These are phyloP conservation scores for Primulina eburnea DNA, from an alignment of 257 asterid genomes.

Conservation along the genomic window DNA sequence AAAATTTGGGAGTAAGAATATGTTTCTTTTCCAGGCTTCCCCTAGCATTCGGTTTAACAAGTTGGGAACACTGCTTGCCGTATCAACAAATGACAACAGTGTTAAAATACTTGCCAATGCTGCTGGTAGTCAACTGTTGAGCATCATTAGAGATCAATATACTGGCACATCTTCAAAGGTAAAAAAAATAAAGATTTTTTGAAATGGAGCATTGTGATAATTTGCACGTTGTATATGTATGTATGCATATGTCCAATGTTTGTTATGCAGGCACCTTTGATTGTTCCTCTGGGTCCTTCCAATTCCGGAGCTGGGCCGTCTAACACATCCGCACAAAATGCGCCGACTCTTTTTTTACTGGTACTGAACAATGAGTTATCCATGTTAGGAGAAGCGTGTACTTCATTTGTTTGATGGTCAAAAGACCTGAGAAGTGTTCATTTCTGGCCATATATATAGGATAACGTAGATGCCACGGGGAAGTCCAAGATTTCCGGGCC, in stretches of 20 bases:
- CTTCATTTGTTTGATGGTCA: neutral
- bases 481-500: slow-evolving; percentile 55
- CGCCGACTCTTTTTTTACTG: slow-evolving; percentile 35
- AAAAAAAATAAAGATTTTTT: slow-evolving; percentile 4
- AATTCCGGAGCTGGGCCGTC: slow-evolving; percentile 41
- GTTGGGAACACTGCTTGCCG: slow-evolving; percentile 65
- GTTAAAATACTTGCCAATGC: slow-evolving; percentile 57
- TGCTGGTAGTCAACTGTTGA: slow-evolving; percentile 40
- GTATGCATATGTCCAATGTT: neutral
- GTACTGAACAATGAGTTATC: slow-evolving; percentile 28
- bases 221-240: too few species aligned
- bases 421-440: too few species aligned
- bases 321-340: slow-evolving; percentile 33
- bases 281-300: slow-evolving; percentile 42
- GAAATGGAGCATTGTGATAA: too few species aligned
- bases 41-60: slow-evolving; percentile 65
- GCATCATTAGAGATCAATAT: slow-evolving; percentile 33
- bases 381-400: slow-evolving; percentile 10
- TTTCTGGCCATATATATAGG: too few species aligned
- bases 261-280: slow-evolving; percentile 38
- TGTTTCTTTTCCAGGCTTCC: slow-evolving; percentile 47
- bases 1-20: slow-evolving; percentile 3
- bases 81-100: slow-evolving; percentile 60
- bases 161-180: slow-evolving; percentile 47
- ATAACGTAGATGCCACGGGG: slow-evolving; percentile 40